Conservation (phyloP, 257 asterid species). For the Schizonepeta tenuifolia region DNA sequence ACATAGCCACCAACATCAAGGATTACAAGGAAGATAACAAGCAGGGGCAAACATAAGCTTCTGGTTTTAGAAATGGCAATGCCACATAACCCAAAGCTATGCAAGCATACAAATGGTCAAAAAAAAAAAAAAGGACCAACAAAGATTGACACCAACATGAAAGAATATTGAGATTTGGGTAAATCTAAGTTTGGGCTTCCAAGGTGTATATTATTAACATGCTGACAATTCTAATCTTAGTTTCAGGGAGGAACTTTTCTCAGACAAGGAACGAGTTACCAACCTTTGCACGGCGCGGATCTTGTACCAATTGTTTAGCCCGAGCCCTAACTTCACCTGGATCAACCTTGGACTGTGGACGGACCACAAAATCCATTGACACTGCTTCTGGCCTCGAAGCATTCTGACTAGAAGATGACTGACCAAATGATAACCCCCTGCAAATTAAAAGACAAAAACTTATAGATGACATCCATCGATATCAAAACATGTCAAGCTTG, state of each 20-base stretch:
- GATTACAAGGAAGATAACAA: neutral
- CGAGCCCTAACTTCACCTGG: constrained; percentile 87
- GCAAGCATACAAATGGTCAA: no score
- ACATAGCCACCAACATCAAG: neutral
- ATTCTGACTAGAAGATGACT: constrained; percentile 63
- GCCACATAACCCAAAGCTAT: neutral
- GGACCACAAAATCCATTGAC: constrained; percentile 90
- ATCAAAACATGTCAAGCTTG: constrained; percentile 16
- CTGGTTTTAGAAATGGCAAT: neutral
- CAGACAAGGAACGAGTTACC: constrained; percentile 26
- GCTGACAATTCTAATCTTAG: neutral
- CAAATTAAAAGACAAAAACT: constrained; percentile 29
- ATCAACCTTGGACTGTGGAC: constrained; percentile 92
- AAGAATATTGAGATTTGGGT: no score
- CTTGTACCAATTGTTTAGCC: constrained; percentile 65
- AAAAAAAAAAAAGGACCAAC: no score
- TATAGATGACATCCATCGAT: neutral
- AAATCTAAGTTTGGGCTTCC: neutral
- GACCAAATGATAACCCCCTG: constrained; percentile 73
- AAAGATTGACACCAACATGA: no score
- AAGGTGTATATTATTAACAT: neutral
- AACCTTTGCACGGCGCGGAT: constrained; percentile 85
- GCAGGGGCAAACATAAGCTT: neutral
- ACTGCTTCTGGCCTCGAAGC: constrained; percentile 67
- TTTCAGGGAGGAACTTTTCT: neutral